Evolutionary conservation across 2,329 filamentous ascomycete genomes (phyloP), one percentile per base, ranked within the genome.

Genomic region (Fusarium succisae): DNA sequence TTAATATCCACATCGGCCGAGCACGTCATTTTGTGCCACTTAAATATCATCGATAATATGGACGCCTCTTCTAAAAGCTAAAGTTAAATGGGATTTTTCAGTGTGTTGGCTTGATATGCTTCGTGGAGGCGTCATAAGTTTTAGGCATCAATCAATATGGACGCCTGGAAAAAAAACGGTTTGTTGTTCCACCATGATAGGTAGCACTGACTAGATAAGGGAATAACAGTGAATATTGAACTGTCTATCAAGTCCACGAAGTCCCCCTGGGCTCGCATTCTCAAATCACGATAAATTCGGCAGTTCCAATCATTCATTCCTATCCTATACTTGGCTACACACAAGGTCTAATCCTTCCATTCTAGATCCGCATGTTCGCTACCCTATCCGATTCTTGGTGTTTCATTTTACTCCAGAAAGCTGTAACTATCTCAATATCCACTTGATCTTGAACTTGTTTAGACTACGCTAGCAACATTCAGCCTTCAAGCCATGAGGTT

Each of bases 141-240:
- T n/a, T n/a, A n/a, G n/a, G n/a, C n/a, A n/a, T n/a, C n/a, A n/a
- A n/a, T n/a, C n/a, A n/a, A n/a, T n/a, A n/a, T n/a, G n/a, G n/a
- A n/a, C n/a, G n/a, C n/a, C n/a, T n/a, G n/a, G n/a, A 10, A 26
- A 3, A 5, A n/a, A 38, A 0, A 5, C 9, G 5, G 8, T 53
- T 35, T 38, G 11, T 22, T 14, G 14, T 20, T 32, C 17, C 18
- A 4, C 8, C 18, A 10, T 20, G 12, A 47, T 2, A 0, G 1
- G 12, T 7, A 28, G 18, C 4, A 14, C 44, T 11, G 4, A 1
- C 44, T 26, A 6, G 5, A 20, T 14, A 7, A 7, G 12, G 6
- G 4, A 0, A 13, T 14, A 14, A 8, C 44, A 10, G 15, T 20
- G 24, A 47, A 28, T 10, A 0, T 18, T 8, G 9, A 15, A 32